Percentiles rank a stretch among this genome's conserved stretches.
Conservation (phyloP, 371 early-diverging fungal genomes). For the Amoeboaphelidium protococcarum region DNA sequence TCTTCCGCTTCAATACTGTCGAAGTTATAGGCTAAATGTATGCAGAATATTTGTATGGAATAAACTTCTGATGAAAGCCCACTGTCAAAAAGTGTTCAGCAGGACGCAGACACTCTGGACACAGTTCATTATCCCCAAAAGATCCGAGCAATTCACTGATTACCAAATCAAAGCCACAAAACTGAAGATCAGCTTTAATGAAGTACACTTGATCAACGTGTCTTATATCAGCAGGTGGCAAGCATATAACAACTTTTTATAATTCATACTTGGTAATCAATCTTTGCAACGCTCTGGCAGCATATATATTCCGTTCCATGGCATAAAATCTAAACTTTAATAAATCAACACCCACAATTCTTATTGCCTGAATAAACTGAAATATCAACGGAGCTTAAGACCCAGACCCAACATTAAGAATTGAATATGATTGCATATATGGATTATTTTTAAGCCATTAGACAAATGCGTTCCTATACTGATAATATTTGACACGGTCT, state of each 20-base stretch:
- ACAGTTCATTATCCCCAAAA: constrained; percentile 83
- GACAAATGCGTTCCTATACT: neutral
- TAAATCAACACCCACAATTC: neutral
- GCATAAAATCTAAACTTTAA: neutral
- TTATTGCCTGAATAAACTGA: neutral
- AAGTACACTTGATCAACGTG: neutral
- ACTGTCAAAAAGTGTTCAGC: constrained; percentile 61
- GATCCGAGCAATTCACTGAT: constrained; percentile 76
- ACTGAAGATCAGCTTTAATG: neutral
- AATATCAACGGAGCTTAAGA: neutral
- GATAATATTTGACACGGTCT: neutral
- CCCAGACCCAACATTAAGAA: neutral
- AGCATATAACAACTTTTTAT: neutral
- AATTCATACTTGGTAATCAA: neutral
- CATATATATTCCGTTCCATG: neutral
- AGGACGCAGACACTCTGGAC: constrained; percentile 85
- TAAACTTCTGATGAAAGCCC: constrained; percentile 33
- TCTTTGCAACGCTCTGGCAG: neutral
- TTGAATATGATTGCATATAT: neutral
- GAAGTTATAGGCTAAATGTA: constrained; percentile 65
- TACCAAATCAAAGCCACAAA: constrained; percentile 31
- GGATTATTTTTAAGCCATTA: neutral
- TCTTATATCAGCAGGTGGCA: neutral
- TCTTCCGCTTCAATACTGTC: constrained; percentile 24
- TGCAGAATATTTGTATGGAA: constrained; percentile 53